Evolutionary conservation across 2,329 filamentous ascomycete species (phyloP).

Genomic region (Beauveria scarabaeidicola): DNA sequence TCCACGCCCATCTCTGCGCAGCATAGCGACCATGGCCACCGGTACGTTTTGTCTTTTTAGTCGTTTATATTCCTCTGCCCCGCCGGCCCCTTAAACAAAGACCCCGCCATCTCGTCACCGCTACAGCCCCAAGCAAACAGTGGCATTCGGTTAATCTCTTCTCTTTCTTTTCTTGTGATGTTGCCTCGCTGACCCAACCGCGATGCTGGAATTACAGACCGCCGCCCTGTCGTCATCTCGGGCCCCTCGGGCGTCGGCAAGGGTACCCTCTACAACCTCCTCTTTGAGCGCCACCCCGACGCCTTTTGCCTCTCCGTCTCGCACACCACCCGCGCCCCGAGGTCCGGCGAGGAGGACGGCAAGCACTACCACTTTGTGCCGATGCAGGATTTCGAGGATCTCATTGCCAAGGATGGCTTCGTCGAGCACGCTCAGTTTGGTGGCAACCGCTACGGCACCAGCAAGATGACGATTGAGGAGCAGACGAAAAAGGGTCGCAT

Average conservation of each 20-base stretch:
- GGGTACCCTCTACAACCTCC: slow-evolving; percentile 66
- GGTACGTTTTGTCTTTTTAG: not conserved
- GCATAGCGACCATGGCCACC: not conserved
- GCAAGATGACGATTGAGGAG: slow-evolving; percentile 67
- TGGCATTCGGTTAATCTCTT: not conserved
- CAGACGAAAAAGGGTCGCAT: slow-evolving; percentile 62
- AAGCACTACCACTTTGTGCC: slow-evolving; percentile 74
- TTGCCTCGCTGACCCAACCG: no score
- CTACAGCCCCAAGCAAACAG: not conserved
- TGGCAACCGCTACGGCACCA: slow-evolving; percentile 81
- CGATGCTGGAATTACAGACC: slow-evolving; percentile 25
- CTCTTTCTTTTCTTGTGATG: not conserved
- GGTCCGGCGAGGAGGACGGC: slow-evolving; percentile 66
- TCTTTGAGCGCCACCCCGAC: slow-evolving; percentile 50
- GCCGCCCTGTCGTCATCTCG: slow-evolving; percentile 65
- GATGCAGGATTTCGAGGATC: slow-evolving; percentile 55
- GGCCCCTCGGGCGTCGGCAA: slow-evolving; percentile 76
- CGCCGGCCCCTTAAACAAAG: not conserved
- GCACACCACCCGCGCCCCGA: slow-evolving; percentile 74
- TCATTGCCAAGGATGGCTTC: slow-evolving; percentile 64
- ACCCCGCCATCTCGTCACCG: slow-evolving; percentile 3
- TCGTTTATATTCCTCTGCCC: not conserved
- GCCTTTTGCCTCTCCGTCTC: slow-evolving; percentile 49
- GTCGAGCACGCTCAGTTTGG: slow-evolving; percentile 82
- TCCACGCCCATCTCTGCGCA: not conserved